Base-by-base conservation (phyloP, 805 yeast genomes). In the Jamesozyma lodderae region DNA sequence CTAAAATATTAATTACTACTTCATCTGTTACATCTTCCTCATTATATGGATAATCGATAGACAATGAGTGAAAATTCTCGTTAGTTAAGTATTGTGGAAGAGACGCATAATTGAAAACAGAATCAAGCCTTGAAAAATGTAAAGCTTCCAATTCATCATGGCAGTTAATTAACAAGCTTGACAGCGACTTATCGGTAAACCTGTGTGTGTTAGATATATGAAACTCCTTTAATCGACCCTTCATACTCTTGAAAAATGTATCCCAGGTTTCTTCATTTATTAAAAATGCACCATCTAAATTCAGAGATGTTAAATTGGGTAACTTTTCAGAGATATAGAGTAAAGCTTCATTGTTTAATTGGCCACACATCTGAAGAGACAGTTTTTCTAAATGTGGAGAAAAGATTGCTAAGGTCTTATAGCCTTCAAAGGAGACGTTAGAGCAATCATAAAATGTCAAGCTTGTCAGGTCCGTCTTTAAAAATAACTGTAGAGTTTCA, bases 401-500 rank as follows among this genome's bases (percentile, higher is more conserved):
- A 55, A 64, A 81, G 0, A 94, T 68, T 0, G 88, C 87, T 27
- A 92, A 75, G 45, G 76, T 69, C 48, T 73, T 72, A 43, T 79
- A 70, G 0, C 92, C 73, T 43, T 73, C 80, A 29, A 71, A 69
- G 18, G 76, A 73, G 14, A 92, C 68, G 35, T 76, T 77, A 0
- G 96, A 86, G 57, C 99, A 92, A 61, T 92, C 99, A 87, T 95
- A 85, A 45, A 92, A 77, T 44, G 82, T 82, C 21, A 92, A 61
- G 3, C 62, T 57, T 39, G 61, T 71, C 35, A 77, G 55, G 13
- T 70, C 67, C 0, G 85, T 71, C 33, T 77, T 75, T 37, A 92
- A 62, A 53, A 92, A 90, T 34, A 92, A 65, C 33, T 77, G 64
- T 55, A 88, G 58, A 0, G 96, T 87, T 14, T 71, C 64, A 45